Conservation (phyloP, 129 eudicot genomes). For the Flaveria trinervia region DNA sequence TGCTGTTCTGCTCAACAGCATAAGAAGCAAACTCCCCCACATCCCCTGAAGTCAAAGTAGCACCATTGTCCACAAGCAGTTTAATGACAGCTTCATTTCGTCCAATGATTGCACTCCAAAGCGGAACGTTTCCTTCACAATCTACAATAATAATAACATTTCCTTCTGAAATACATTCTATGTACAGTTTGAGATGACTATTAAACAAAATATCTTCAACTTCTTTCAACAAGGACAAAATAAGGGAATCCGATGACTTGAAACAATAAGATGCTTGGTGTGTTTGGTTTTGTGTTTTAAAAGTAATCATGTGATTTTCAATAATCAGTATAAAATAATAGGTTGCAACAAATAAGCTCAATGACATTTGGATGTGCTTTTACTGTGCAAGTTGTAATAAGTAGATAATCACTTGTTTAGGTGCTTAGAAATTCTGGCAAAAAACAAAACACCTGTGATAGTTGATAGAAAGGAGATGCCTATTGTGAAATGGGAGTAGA, state of each 20-base stretch:
- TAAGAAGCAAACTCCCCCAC: slow-evolving; percentile 62
- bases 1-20: slow-evolving; percentile 64
- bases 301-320: too few species aligned
- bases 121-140: slow-evolving; percentile 73
- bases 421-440: not conserved
- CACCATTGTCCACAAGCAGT: slow-evolving; percentile 70
- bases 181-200: not conserved
- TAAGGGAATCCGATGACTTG: too few species aligned
- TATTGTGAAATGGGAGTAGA: not conserved
- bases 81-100: slow-evolving; percentile 53
- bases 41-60: slow-evolving; percentile 58
- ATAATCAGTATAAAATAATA: too few species aligned
- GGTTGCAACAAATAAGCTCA: too few species aligned
- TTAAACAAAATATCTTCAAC: not conserved
- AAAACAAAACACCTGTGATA: not conserved
- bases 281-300: not conserved
- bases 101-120: slow-evolving; percentile 78
- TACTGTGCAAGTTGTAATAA: not conserved
- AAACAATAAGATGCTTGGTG: too few species aligned
- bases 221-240: too few species aligned
- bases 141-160: slow-evolving; percentile 45
- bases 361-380: not conserved
- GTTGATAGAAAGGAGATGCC: not conserved
- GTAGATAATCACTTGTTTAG: not conserved
- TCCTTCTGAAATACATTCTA: not conserved